Percentiles rank a stretch among this genome's conserved stretches.
phyloP scores from a whole-genome alignment of 768 basidiomycete species.

The Hebeloma cylindrosporum region DNA sequence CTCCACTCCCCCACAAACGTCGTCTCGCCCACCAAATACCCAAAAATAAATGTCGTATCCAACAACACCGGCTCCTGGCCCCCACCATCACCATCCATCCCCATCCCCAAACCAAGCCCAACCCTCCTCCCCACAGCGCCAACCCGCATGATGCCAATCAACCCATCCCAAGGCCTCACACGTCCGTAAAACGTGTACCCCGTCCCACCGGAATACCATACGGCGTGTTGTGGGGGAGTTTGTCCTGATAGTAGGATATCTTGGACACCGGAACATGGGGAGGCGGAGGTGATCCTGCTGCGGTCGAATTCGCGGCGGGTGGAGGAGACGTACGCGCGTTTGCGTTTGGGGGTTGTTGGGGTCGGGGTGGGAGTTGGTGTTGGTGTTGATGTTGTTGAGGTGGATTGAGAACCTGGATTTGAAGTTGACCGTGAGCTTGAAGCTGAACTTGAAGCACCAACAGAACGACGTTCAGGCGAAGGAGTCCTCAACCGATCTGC shows the following conservation, averaged over 20 bases:
- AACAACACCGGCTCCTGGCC: constrained; percentile 4
- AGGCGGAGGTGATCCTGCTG: constrained; percentile 20
- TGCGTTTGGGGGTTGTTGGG: neutral
- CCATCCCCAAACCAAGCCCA: no score
- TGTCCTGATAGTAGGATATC: constrained; percentile 46
- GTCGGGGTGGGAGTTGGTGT: neutral
- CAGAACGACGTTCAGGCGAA: no score
- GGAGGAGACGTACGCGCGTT: constrained; percentile 5
- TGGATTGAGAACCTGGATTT: neutral
- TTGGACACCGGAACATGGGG: constrained; percentile 50
- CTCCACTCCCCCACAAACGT: constrained; percentile 79
- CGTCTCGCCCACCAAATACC: constrained; percentile 63
- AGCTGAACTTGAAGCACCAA: neutral
- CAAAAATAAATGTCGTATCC: constrained; percentile 57
- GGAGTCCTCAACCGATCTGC: no score
- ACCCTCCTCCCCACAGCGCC: no score
- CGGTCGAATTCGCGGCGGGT: constrained; percentile 22
- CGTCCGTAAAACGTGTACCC: constrained; percentile 54
- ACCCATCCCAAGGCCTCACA: constrained; percentile 58
- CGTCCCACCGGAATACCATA: no score
- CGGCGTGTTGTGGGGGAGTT: constrained; percentile 39
- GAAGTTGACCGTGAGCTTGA: neutral
- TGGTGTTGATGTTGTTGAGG: neutral
- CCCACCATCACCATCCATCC: no score
- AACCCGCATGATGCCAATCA: constrained; percentile 51